Base-by-base conservation (phyloP, 345 rosid genomes). In the Populus euphratica region DNA sequence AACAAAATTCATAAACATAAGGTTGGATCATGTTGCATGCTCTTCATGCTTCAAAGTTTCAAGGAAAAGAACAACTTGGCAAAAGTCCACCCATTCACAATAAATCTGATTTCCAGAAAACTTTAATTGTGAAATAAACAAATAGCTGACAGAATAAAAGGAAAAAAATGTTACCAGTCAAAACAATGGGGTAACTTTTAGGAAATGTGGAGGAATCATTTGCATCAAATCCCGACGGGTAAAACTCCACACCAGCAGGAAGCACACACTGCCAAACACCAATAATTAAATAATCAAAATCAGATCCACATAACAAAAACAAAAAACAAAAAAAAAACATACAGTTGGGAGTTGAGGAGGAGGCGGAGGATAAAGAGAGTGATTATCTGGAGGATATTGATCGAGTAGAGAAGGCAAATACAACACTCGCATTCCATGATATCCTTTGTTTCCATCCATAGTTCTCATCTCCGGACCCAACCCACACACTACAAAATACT, bases 261-360 rank as follows among this genome's bases (percentile, higher is more conserved):
- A 94, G 87, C 47, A 94, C 97, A 79, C 98, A 94, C 98, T 96
- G 90, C 69, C 39, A 70, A 50, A 39, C 21, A 36, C 31, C 5
- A 67, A 29, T 33, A 70, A 64, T 4, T 76, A 73, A 41, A 41
- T 6, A 18, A 64, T 33, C 14, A 5, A 67, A 68, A 35, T 72
- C 78, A 71, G 72, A 76, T 62, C 61, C 31, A 39, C 7, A 54
- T 61, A 44, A 2, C 47, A 79, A 50, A 38, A 5, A 18, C 72
- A 41, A 14, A 23, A 50, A 29, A 49, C 0, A 52, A 29, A 49
- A 49, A n/a, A 41, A 29, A 18, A 59, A 69, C 84, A 74, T 84
- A 96, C 99, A 43, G 94, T 92, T 25, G 99, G 90, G 75, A 96
- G 97, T 83, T 94, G 99, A 70, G 99, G 97, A 61, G 99, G 99